phyloP scores from a whole-genome alignment of 2,329 filamentous ascomycete species.

The Thelonectria olida region DNA sequence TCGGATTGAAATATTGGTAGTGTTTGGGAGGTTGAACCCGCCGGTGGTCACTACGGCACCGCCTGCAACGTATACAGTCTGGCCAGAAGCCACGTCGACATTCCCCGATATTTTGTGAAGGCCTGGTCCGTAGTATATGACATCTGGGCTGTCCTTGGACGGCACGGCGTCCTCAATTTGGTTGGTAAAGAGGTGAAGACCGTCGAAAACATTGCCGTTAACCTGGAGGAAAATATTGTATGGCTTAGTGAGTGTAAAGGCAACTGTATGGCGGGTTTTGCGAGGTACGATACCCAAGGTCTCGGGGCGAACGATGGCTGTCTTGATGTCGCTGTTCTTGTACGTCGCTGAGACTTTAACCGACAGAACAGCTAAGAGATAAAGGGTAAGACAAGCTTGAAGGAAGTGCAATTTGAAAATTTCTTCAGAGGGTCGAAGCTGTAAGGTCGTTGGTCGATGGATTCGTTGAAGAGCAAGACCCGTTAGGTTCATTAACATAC shows the following conservation, averaged over 20 bases:
- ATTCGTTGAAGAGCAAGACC: too few relatives aligned
- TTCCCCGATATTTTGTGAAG: not conserved
- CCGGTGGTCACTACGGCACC: not conserved
- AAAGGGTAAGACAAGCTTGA: too few relatives aligned
- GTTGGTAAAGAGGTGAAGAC: conserved; percentile 4
- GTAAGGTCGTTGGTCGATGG: too few relatives aligned
- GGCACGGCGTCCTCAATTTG: not conserved
- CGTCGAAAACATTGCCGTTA: not conserved
- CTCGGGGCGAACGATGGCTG: not conserved
- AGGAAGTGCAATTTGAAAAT: too few relatives aligned
- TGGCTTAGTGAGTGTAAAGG: not conserved
- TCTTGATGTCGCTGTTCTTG: not conserved
- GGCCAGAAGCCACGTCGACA: not conserved
- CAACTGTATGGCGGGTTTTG: too few relatives aligned
- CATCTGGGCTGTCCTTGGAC: not conserved
- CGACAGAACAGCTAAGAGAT: too few relatives aligned
- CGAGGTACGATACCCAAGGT: not conserved
- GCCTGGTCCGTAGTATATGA: conserved; percentile 3
- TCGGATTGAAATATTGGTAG: not conserved
- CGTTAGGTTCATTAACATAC: too few relatives aligned
- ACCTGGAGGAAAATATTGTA: not conserved
- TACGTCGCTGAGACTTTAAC: not conserved
- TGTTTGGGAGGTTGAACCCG: not conserved
- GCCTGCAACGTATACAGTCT: conserved; percentile 1
- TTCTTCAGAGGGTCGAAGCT: too few relatives aligned